Evolutionary conservation across 805 yeast species (phyloP), one percentile per base, ranked within the genome.

Genomic region (Starmerella bombi): DNA sequence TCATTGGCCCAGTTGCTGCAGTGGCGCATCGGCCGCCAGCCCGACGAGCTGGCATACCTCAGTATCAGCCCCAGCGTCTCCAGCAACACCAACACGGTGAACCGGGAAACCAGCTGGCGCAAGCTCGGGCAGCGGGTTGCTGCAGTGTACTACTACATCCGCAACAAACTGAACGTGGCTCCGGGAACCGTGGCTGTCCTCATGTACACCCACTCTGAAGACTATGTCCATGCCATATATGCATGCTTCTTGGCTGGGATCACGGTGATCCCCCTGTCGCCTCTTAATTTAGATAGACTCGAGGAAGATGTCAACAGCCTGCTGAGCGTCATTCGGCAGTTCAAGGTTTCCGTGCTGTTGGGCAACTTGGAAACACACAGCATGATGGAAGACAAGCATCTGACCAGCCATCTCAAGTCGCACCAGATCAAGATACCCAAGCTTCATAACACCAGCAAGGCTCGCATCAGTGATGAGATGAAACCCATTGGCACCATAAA

Each of bases 181-280:
- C 67, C 80, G 2, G 94, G 94, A 0, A 81, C 80, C 39, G 65
- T 69, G 47, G 88, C 84, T 3, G 67, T 85, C 3, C 62, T 91
- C 52, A 77, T 85, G 77, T 85, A 83, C 56, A 79, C 93, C 0
- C 71, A 88, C 34, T 75, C 85, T 1, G 94, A 86, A 42, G 97
- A 91, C 46, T 88, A 74, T 54, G 73, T 79, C 4, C 74, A 83
- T 22, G 83, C 93, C 2, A 66, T 85, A 1, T 75, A 77, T 59
- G 96, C 98, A 0, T 88, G 97, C 56, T 71, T 88, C 57, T 61
- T 78, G 41, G 71, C 85, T 39, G 94, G 95, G 42, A 55, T 84
- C 4, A 69, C 81, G 3, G 83, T 91, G 1, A 68, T 88, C 14
- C 91, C 93, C 0, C 59, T 84, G 56, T 63, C 75, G 8, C 85